Percentiles rank a stretch among this genome's conserved stretches.
Evolutionary conservation across 352 stramenopile species (phyloP).

Genomic region (Phytophthora fragariaefolia): DNA sequence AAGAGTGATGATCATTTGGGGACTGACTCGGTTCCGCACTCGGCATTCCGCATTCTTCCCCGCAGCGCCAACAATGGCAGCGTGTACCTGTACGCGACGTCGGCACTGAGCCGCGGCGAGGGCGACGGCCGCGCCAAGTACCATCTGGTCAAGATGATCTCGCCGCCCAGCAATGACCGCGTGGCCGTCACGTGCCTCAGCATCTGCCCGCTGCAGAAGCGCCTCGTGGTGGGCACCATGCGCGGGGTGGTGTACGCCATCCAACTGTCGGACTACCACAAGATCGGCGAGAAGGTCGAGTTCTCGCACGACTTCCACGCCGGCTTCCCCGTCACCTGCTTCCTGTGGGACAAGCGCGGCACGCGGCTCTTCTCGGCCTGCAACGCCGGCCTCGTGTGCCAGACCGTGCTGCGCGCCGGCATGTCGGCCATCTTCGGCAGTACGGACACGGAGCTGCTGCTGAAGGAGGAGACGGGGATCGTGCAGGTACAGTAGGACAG

Average conservation of each 20-base stretch:
- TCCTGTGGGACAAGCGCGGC: slow-evolving; percentile 80
- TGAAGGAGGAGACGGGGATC: slow-evolving; percentile 88
- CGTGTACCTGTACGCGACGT: slow-evolving; percentile 85
- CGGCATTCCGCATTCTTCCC: background rate
- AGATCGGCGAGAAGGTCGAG: slow-evolving; percentile 89
- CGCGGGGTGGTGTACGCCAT: slow-evolving; percentile 83
- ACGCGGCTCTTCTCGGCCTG: slow-evolving; percentile 83
- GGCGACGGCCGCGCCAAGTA: slow-evolving; percentile 61
- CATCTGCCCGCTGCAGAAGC: slow-evolving; percentile 83
- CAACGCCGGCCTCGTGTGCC: slow-evolving; percentile 77
- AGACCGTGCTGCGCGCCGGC: slow-evolving; percentile 78
- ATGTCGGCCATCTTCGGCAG: slow-evolving; percentile 88
- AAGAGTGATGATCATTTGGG: slow-evolving; percentile 34
- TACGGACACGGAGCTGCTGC: slow-evolving; percentile 80
- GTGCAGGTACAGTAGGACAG: slow-evolving; percentile 57
- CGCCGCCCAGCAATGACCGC: slow-evolving; percentile 73
- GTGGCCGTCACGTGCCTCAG: slow-evolving; percentile 76
- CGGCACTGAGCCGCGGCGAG: slow-evolving; percentile 44
- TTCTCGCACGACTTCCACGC: slow-evolving; percentile 89
- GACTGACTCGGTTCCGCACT: slow-evolving; percentile 33
- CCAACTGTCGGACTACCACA: slow-evolving; percentile 85
- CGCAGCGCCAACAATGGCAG: slow-evolving; percentile 78
- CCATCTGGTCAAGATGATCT: slow-evolving; percentile 90
- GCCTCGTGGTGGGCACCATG: slow-evolving; percentile 81
- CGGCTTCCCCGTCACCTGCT: slow-evolving; percentile 81